A percentile compares a stretch with the other conserved stretches of the same genome.
These are phyloP conservation scores for Entomortierella parvispora DNA, from an alignment of 192 early-diverging fungal species.

Conservation along the genomic window DNA sequence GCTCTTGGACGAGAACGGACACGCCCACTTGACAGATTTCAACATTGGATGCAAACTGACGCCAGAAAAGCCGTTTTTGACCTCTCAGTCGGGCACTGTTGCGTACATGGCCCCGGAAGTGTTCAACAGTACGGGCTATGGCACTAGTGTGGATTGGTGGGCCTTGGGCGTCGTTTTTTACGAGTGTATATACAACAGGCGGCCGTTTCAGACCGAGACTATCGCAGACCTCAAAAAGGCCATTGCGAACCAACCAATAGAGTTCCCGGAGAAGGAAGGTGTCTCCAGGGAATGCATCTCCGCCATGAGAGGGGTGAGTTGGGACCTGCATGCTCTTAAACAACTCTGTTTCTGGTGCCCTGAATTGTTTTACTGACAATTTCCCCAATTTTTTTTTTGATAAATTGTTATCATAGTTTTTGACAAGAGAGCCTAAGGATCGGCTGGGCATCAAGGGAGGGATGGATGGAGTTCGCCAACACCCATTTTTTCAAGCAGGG, in stretches of 20 bases:
- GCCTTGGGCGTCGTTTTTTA: slow-evolving; percentile 90
- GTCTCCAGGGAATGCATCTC: slow-evolving; percentile 75
- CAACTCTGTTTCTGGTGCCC: not conserved
- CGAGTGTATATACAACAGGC: slow-evolving; percentile 80
- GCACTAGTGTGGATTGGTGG: slow-evolving; percentile 94
- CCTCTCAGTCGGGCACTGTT: slow-evolving; percentile 87
- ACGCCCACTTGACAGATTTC: slow-evolving; percentile 94
- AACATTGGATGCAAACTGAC: slow-evolving; percentile 88
- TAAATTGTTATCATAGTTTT: slow-evolving; percentile 53
- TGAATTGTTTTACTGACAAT: not conserved
- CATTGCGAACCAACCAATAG: slow-evolving; percentile 70
- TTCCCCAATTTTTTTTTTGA: not conserved
- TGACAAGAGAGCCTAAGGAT: slow-evolving; percentile 60
- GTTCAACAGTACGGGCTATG: slow-evolving; percentile 76
- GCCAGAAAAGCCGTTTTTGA: slow-evolving; percentile 70
- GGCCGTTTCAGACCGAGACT: slow-evolving; percentile 77
- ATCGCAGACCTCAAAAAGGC: slow-evolving; percentile 69
- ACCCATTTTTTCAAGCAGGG: slow-evolving; percentile 63
- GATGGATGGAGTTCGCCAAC: slow-evolving; percentile 56
- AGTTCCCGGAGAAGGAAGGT: slow-evolving; percentile 66
- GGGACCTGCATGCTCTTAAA: too few relatives aligned
- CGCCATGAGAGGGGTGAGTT: slow-evolving; percentile 72
- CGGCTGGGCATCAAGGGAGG: slow-evolving; percentile 59
- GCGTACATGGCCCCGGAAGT: slow-evolving; percentile 94
- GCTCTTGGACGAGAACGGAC: slow-evolving; percentile 79